Percentiles rank a stretch among this genome's conserved stretches.
Conservation (phyloP, 257 asterid species). For the Galeopsis tetrahit region DNA sequence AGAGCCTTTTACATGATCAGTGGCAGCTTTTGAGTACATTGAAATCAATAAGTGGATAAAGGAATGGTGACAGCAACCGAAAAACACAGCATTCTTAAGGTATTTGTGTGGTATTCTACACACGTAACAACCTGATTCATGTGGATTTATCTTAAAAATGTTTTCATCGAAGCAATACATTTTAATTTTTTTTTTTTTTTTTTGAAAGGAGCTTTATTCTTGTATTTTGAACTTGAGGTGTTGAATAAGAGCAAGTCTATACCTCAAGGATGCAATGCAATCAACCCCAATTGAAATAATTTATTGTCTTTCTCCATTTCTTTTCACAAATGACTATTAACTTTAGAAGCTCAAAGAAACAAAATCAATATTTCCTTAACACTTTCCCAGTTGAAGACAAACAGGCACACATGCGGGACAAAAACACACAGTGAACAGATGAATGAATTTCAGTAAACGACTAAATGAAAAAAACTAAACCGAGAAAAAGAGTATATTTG, state of each 20-base stretch:
- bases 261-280: background rate
- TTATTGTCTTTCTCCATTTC: background rate
- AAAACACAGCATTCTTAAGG: background rate
- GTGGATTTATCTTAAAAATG: background rate
- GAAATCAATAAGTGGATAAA: background rate
- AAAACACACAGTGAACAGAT: background rate
- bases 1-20: background rate
- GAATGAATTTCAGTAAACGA: background rate
- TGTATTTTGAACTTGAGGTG: background rate
- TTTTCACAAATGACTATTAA: background rate
- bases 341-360: background rate
- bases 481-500: background rate
- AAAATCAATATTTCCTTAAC: background rate
- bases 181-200: background rate
- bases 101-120: background rate
- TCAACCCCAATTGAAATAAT: background rate
- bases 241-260: background rate
- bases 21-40: background rate
- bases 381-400: background rate
- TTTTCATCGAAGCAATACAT: background rate
- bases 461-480: background rate
- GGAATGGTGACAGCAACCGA: background rate
- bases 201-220: background rate
- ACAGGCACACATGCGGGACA: too few species aligned
- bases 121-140: background rate